phyloP scores from a whole-genome alignment of 1,284 basidiomycete genomes.

The Ganoderma lucidum region DNA sequence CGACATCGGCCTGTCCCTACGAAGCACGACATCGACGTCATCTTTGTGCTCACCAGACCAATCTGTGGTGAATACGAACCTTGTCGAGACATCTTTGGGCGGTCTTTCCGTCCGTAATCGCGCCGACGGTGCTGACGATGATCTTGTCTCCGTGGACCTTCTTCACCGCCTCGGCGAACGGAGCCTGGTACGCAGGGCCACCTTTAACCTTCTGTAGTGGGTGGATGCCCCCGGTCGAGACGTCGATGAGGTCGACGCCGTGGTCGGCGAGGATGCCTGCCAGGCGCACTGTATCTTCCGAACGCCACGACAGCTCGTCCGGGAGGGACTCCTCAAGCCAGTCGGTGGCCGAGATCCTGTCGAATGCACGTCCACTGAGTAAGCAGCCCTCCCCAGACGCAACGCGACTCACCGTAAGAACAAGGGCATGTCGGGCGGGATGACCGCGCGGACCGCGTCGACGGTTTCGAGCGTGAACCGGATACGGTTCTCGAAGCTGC shows the following conservation, averaged over 20 bases:
- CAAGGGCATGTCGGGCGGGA: conserved; percentile 35
- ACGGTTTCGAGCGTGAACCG: conserved; percentile 56
- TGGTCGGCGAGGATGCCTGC: conserved; percentile 56
- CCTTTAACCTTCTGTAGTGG: conserved; percentile 43
- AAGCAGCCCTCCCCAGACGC: not conserved
- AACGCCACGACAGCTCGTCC: conserved; percentile 56
- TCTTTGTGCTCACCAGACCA: not conserved
- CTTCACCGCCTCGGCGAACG: conserved; percentile 60
- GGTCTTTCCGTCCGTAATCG: conserved; percentile 63
- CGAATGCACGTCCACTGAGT: not conserved
- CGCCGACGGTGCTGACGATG: conserved; percentile 66
- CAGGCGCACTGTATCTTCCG: conserved; percentile 61
- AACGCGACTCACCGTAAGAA: conserved; percentile 44
- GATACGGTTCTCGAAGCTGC: conserved; percentile 75
- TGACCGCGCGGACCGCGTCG: conserved; percentile 45
- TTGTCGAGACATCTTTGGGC: conserved; percentile 68
- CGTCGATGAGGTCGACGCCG: conserved; percentile 67
- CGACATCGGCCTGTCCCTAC: conserved; percentile 49
- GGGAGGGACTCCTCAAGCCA: conserved; percentile 59
- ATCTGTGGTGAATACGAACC: conserved; percentile 15
- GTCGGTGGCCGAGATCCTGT: conserved; percentile 64
- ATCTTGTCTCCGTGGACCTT: conserved; percentile 49
- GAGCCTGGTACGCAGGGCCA: conserved; percentile 55
- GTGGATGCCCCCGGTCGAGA: conserved; percentile 58
- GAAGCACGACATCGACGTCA: not conserved